Percentiles rank a stretch among this genome's conserved stretches.
phyloP scores from a whole-genome alignment of 1,284 basidiomycete species.

The Calocybe gambosa region DNA sequence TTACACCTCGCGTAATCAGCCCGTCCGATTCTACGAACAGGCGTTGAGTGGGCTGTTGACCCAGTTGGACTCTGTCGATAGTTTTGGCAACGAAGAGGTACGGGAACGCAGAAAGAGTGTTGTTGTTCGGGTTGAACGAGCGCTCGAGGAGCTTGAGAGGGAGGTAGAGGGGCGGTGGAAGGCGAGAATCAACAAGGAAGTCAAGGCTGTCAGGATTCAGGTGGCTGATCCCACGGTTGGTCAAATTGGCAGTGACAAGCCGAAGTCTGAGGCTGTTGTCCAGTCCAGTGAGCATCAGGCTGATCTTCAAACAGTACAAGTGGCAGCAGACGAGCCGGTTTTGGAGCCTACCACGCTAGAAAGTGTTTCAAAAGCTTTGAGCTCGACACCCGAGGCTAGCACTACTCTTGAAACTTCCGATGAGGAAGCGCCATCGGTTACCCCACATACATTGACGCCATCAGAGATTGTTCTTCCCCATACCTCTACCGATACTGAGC shows the following conservation, averaged over 20 bases:
- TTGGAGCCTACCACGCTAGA: not conserved
- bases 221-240: not conserved
- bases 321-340: not conserved
- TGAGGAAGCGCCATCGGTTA: not conserved
- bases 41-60: constrained; percentile 45
- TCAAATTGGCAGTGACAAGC: not conserved
- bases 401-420: not conserved
- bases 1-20: constrained; percentile 49
- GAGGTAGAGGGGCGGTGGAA: constrained; percentile 21
- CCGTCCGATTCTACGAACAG: constrained; percentile 54
- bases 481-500: no score
- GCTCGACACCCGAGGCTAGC: not conserved
- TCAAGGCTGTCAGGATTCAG: constrained; percentile 13
- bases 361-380: not conserved
- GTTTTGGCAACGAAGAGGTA: constrained; percentile 47
- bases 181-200: constrained; percentile 17
- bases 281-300: not conserved
- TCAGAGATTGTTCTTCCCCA: no score
- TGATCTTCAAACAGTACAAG: not conserved
- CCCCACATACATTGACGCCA: no score
- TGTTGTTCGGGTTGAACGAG: constrained; percentile 46
- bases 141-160: constrained; percentile 38
- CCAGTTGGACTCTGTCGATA: constrained; percentile 50
- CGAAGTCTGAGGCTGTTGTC: not conserved
- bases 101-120: constrained; percentile 44